These are phyloP conservation scores for Rutstroemia sp. DNA, from an alignment of 2,329 filamentous ascomycete genomes.

Conservation along the genomic window DNA sequence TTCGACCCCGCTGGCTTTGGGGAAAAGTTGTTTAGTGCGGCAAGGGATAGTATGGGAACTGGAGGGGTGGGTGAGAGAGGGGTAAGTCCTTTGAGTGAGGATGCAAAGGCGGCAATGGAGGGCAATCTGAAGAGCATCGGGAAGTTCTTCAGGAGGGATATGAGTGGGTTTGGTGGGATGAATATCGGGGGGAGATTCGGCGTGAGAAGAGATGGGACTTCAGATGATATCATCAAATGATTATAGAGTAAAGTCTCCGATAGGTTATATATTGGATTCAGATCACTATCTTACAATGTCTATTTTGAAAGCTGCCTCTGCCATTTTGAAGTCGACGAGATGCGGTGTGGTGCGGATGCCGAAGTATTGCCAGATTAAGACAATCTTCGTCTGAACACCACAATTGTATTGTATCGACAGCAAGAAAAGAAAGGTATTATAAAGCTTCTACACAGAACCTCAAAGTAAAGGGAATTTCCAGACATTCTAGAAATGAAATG, in stretches of 20 bases:
- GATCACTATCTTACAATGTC: too few species aligned
- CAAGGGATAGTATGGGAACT: constrained; percentile 67
- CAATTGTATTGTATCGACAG: too few species aligned
- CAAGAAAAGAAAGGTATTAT: too few species aligned
- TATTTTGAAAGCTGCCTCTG: too few species aligned
- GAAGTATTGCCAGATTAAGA: too few species aligned
- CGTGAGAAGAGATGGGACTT: constrained; percentile 16
- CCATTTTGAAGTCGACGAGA: too few species aligned
- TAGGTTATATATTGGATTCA: background rate
- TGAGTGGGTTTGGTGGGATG: constrained; percentile 57
- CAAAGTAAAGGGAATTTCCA: too few species aligned
- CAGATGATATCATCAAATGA: constrained; percentile 20
- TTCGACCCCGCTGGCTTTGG: constrained; percentile 82
- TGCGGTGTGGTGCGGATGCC: too few species aligned
- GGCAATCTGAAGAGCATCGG: constrained; percentile 94
- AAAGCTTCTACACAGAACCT: too few species aligned
- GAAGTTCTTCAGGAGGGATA: constrained; percentile 89
- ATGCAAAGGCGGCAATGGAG: constrained; percentile 67
- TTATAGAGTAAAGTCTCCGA: background rate
- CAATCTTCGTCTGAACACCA: too few species aligned
- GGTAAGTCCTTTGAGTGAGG: constrained; percentile 29
- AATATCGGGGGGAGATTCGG: constrained; percentile 57
- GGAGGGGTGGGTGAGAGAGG: constrained; percentile 11
- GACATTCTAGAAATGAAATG: too few species aligned
- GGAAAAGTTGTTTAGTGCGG: constrained; percentile 81